Conservation (phyloP, 2,329 filamentous ascomycete species). For the Leptographium radiaticola region DNA sequence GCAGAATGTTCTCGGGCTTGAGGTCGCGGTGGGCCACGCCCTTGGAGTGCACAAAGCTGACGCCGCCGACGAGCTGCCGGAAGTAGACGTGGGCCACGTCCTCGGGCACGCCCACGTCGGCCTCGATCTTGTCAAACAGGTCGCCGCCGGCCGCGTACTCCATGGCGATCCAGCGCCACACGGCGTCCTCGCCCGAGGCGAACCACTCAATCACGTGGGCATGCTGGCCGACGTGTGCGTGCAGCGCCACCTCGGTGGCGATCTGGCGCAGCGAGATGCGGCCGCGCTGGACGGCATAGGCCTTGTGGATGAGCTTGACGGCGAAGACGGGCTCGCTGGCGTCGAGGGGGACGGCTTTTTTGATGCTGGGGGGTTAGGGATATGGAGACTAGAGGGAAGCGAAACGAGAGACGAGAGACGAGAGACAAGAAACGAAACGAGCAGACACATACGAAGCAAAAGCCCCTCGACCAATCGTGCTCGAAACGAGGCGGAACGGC, state of each 20-base stretch:
- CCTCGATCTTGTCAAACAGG: constrained; percentile 98
- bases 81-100: constrained; percentile 97
- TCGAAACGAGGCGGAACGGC: constrained; percentile 88
- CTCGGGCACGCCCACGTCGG: constrained; percentile 85
- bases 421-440: background rate
- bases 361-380: constrained; percentile 52
- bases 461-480: constrained; percentile 90
- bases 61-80: constrained; percentile 75
- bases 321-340: constrained; percentile 69
- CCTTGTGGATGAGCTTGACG: constrained; percentile 97
- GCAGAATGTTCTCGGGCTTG: constrained; percentile 89
- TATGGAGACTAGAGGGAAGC: background rate
- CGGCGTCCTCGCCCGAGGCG: constrained; percentile 66
- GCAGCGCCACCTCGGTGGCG: constrained; percentile 79
- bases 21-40: constrained; percentile 87
- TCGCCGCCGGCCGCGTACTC: constrained; percentile 92
- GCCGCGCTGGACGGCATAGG: constrained; percentile 80
- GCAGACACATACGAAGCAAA: constrained; percentile 69
- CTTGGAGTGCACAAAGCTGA: constrained; percentile 91
- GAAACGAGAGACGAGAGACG: background rate
- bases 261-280: constrained; percentile 82
- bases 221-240: constrained; percentile 79
- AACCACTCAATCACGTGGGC: constrained; percentile 92
- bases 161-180: constrained; percentile 98
- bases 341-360: constrained; percentile 74